Evolutionary conservation across 306 rosid genomes (phyloP), one percentile per base, ranked within the genome.

Genomic region (Rosa persica): DNA sequence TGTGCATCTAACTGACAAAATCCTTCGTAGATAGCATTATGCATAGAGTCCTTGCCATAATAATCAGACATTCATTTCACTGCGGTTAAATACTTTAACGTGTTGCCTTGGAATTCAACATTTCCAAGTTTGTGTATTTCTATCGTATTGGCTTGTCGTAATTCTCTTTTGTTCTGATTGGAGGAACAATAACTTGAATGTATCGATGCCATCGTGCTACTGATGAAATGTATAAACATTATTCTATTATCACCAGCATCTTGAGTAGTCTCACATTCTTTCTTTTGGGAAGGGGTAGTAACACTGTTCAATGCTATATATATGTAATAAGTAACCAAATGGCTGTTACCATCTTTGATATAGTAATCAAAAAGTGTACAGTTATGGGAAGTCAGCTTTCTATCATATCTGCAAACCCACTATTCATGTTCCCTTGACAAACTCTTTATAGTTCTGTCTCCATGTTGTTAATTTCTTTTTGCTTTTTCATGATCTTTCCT

Each of bases 401-500:
- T 12, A 6, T 74, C 16, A 8, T 57, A 5, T 20, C 3, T 67
- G 30, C 30, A 12, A 15, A 42, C 46, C 23, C 36, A 16, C n/a
- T 34, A 13, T 65, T 12, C 39, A 34, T 34, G 40, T 62, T 27
- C 22, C 22, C 27, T 47, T 2, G 46, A 27, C 3, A 19, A 47
- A 42, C 17, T 36, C 43, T 69, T 55, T 47, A 61, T 8, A 48
- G 17, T 40, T 55, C 39, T 38, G 69, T 57, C 71, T 40, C n/a
- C 57, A 3, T 52, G 38, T 76, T 48, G n/a, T 51, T 70, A 25
- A 39, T 75, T n/a, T 73, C 57, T 57, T 39, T 39, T 46, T 54
- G 43, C 72, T 51, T 36, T 39, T 83, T 69, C 54, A 44, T 55
- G 96, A 96, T 44, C 40, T 39, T 52, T 80, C 34, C 36, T 72